Percentiles rank a stretch among this genome's conserved stretches.
Evolutionary conservation across 768 basidiomycete species (phyloP).

Genomic region (Rhizopogon rudus): DNA sequence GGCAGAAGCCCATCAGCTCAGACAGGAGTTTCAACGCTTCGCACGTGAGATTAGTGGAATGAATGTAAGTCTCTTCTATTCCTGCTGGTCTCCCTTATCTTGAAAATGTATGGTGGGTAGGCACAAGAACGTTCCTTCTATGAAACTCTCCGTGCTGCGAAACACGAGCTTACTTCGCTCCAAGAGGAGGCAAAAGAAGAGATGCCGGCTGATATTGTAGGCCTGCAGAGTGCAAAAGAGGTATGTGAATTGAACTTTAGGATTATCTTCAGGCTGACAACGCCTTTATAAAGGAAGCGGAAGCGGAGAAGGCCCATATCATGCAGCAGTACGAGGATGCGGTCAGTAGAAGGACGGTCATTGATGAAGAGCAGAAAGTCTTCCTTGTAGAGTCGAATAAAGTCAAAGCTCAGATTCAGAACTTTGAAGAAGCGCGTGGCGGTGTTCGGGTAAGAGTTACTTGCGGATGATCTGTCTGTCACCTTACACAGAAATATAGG

Average conservation of each 20-base stretch:
- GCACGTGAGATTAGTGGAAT: constrained; percentile 27
- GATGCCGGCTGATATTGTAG: constrained; percentile 57
- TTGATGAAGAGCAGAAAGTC: constrained; percentile 41
- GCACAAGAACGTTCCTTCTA: constrained; percentile 13
- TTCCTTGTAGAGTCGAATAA: constrained; percentile 40
- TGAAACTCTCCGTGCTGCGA: constrained; percentile 28
- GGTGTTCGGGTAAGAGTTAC: constrained; percentile 38
- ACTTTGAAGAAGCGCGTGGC: constrained; percentile 41
- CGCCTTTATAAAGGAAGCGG: constrained; percentile 40
- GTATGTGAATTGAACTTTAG: constrained; percentile 29
- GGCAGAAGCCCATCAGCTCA: constrained; percentile 22
- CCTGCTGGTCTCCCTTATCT: not conserved
- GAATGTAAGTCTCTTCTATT: constrained; percentile 23
- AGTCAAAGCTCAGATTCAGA: constrained; percentile 44
- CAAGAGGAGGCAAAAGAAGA: constrained; percentile 66
- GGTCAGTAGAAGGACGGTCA: constrained; percentile 35
- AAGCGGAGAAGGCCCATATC: constrained; percentile 44
- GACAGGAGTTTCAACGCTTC: constrained; percentile 23
- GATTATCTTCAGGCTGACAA: constrained; percentile 2
- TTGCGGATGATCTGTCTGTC: not conserved
- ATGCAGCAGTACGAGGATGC: constrained; percentile 47
- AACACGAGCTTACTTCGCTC: constrained; percentile 32
- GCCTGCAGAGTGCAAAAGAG: constrained; percentile 48
- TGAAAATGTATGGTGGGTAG: constrained; percentile 7
- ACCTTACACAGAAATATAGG: constrained; percentile 29